A percentile compares a stretch with the other conserved stretches of the same genome.
These are phyloP conservation scores for Aspergillus funiculosus DNA, from an alignment of 495 filamentous ascomycete species.

Conservation along the genomic window DNA sequence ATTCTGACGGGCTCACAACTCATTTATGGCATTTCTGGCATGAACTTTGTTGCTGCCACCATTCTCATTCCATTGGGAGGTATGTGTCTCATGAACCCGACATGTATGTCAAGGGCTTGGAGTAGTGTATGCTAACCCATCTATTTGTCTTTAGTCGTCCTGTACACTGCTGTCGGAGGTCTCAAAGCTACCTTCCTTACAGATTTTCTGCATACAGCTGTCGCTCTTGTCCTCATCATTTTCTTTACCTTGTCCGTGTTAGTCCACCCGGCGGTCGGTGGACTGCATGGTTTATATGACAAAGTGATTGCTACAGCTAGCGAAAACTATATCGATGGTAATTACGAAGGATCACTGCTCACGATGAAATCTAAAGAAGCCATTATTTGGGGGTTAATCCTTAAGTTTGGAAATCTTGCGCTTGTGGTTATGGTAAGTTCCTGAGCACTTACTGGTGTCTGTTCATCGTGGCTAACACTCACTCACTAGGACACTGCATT, in stretches of 20 bases:
- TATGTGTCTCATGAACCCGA: constrained; percentile 14
- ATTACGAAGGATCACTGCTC: constrained; percentile 43
- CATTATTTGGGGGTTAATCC: constrained; percentile 44
- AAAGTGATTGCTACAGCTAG: constrained; percentile 27
- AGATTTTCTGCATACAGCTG: constrained; percentile 35
- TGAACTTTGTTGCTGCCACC: constrained; percentile 39
- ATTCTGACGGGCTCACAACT: constrained; percentile 34
- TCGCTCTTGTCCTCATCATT: constrained; percentile 36
- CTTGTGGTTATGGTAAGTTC: constrained; percentile 44
- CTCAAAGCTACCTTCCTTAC: constrained; percentile 40
- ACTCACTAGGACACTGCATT: constrained; percentile 42
- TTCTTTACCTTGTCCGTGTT: constrained; percentile 35
- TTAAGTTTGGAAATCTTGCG: constrained; percentile 46
- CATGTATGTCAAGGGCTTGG: too few relatives aligned
- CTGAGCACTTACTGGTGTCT: background rate
- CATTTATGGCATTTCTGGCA: constrained; percentile 35
- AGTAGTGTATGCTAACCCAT: too few relatives aligned
- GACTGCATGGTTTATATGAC: constrained; percentile 34
- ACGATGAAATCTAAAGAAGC: constrained; percentile 49
- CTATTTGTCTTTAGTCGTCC: constrained; percentile 26
- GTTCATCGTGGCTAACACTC: background rate
- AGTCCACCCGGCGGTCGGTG: constrained; percentile 29
- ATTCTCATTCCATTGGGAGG: constrained; percentile 44
- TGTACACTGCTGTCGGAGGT: constrained; percentile 39
- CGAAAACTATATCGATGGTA: constrained; percentile 39